A percentile compares a stretch with the other conserved stretches of the same genome.
These are phyloP conservation scores for Solanum rostratum DNA, from an alignment of 257 asterid genomes.

Conservation along the genomic window DNA sequence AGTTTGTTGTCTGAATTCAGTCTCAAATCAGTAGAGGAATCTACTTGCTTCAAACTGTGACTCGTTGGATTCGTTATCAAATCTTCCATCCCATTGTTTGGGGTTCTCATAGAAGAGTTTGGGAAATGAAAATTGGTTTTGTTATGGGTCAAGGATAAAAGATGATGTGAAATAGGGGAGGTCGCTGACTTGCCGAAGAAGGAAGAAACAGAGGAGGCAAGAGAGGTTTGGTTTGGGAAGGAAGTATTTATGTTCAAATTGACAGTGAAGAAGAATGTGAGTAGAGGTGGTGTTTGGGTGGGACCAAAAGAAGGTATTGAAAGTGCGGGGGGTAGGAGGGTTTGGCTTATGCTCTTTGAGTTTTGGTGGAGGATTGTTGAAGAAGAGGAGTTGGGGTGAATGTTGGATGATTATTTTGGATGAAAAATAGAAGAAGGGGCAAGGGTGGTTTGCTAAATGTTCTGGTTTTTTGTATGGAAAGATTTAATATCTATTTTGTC, in stretches of 20 bases:
- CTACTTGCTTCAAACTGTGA: not conserved
- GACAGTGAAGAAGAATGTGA: not conserved
- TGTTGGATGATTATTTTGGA: not conserved
- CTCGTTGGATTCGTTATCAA: not conserved
- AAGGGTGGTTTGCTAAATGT: not conserved
- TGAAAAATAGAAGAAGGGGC: not conserved
- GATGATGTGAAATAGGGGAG: not conserved
- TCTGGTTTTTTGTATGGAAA: not conserved
- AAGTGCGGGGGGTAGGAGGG: not conserved
- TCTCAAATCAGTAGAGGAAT: not conserved
- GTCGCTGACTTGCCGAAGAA: not conserved
- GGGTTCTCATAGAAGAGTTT: not conserved
- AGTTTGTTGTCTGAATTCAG: not conserved
- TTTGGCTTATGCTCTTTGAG: not conserved
- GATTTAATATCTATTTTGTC: not conserved
- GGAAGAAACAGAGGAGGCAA: not conserved
- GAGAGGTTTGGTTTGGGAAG: not conserved
- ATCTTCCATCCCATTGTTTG: not conserved
- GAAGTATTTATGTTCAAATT: not conserved
- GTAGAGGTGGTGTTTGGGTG: not conserved
- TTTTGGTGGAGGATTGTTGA: not conserved
- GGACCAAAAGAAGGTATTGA: not conserved
- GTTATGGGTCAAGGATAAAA: not conserved
- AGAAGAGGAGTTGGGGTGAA: not conserved
- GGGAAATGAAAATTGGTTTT: not conserved